Evolutionary conservation across 108 stramenopile species (phyloP).

Genomic region (Cyclotella baltica): DNA sequence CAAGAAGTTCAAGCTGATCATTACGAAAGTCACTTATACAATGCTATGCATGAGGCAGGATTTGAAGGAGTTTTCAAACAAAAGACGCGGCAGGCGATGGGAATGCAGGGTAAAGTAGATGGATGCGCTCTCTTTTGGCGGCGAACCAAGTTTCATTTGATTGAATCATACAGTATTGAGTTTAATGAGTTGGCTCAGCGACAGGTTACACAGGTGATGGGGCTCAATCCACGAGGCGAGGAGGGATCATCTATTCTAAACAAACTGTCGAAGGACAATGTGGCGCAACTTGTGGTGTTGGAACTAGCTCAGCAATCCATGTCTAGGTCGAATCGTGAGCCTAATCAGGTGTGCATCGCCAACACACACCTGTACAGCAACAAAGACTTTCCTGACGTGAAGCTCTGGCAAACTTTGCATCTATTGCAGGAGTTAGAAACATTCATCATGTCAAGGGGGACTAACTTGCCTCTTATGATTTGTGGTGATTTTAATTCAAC

Average conservation of each 20-base stretch:
- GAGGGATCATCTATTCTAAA: slow-evolving; percentile 88
- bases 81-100: slow-evolving; percentile 96
- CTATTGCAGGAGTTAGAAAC: slow-evolving; percentile 94
- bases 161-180: slow-evolving; percentile 96
- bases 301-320: slow-evolving; percentile 86
- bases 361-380: slow-evolving; percentile 99
- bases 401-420: slow-evolving; percentile 97
- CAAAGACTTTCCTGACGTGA: slow-evolving; percentile 97
- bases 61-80: slow-evolving; percentile 98
- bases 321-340: slow-evolving; percentile 72
- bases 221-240: slow-evolving; percentile 84
- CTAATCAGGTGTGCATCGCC: slow-evolving; percentile 93
- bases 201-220: slow-evolving; percentile 88
- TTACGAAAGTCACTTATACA: slow-evolving; percentile 92
- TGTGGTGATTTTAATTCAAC: slow-evolving; percentile 99
- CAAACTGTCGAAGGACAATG: slow-evolving; percentile 96
- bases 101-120: slow-evolving; percentile 95
- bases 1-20: slow-evolving; percentile 99
- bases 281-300: slow-evolving; percentile 96
- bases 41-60: slow-evolving; percentile 88
- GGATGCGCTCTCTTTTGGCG: slow-evolving; percentile 99
- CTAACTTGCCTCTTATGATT: slow-evolving; percentile 90
- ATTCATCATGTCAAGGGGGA: slow-evolving; percentile 83
- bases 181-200: slow-evolving; percentile 96
- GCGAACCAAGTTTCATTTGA: slow-evolving; percentile 88